Percentiles rank a stretch among this genome's conserved stretches.
Evolutionary conservation across 2,329 filamentous ascomycete species (phyloP).

Genomic region (Beauveria sp.): DNA sequence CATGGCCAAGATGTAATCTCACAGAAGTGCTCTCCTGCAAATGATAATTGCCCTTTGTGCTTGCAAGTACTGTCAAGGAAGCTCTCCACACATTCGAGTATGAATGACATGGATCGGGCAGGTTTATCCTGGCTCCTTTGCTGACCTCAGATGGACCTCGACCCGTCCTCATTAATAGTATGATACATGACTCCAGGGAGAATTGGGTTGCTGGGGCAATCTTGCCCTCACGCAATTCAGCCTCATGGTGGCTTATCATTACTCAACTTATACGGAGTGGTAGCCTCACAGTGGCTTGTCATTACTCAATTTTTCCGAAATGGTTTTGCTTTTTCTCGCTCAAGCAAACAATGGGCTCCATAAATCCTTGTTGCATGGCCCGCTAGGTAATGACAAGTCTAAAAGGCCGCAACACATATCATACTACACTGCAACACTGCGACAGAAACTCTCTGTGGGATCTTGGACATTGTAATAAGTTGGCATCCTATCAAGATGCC

Average conservation of each 20-base stretch:
- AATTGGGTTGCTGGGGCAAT: not conserved
- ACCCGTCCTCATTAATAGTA: too few species aligned
- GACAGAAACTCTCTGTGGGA: not conserved
- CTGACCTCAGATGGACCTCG: too few species aligned
- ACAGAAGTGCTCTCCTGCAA: too few species aligned
- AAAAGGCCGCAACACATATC: not conserved
- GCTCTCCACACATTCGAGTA: too few species aligned
- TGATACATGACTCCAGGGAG: too few species aligned
- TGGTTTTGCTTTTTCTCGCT: not conserved
- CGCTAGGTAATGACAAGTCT: not conserved
- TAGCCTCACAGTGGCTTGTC: not conserved
- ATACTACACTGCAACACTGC: too few species aligned
- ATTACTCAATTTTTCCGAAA: not conserved
- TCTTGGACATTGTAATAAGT: not conserved
- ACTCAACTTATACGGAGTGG: not conserved
- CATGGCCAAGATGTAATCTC: not conserved
- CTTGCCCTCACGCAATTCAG: not conserved
- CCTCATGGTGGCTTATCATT: not conserved
- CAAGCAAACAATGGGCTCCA: not conserved
- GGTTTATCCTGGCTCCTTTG: too few species aligned
- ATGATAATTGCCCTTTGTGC: too few species aligned
- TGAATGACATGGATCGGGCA: not conserved
- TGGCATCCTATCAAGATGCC: not conserved
- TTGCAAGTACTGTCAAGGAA: too few species aligned
- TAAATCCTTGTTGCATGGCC: not conserved